Evolutionary conservation across 345 rosid genomes (phyloP).

Genomic region (Anacardium occidentale): DNA sequence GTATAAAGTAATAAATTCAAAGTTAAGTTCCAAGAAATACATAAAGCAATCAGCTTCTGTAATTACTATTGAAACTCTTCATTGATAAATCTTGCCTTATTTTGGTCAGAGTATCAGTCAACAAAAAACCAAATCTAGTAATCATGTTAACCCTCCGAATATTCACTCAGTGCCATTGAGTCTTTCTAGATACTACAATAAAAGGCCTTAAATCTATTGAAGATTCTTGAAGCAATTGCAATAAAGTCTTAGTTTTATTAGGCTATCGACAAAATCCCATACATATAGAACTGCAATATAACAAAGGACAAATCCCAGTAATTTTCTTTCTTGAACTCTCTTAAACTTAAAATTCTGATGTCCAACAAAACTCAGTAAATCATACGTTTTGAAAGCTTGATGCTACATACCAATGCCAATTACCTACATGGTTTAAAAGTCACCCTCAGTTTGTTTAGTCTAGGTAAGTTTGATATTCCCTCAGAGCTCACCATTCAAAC

Average conservation of each 20-base stretch:
- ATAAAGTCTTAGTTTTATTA: background rate
- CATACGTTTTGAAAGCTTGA: background rate
- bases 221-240: background rate
- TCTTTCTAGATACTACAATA: too few species aligned
- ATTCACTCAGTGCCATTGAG: too few species aligned
- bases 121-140: background rate
- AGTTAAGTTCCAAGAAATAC: too few species aligned
- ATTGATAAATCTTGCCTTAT: background rate
- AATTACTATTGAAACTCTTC: background rate
- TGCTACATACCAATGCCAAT: background rate
- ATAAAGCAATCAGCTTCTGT: too few species aligned
- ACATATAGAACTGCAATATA: too few species aligned
- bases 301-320: background rate
- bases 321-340: background rate
- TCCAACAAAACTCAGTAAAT: background rate
- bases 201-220: background rate
- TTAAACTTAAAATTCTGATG: background rate
- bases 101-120: background rate
- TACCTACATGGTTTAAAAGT: background rate
- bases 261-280: background rate
- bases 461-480: background rate
- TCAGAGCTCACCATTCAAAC: background rate
- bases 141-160: background rate
- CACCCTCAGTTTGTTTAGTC: background rate
- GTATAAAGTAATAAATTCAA: too few species aligned